Base-by-base conservation (phyloP, 495 filamentous ascomycete species). In the Penicillium samsonianum region DNA sequence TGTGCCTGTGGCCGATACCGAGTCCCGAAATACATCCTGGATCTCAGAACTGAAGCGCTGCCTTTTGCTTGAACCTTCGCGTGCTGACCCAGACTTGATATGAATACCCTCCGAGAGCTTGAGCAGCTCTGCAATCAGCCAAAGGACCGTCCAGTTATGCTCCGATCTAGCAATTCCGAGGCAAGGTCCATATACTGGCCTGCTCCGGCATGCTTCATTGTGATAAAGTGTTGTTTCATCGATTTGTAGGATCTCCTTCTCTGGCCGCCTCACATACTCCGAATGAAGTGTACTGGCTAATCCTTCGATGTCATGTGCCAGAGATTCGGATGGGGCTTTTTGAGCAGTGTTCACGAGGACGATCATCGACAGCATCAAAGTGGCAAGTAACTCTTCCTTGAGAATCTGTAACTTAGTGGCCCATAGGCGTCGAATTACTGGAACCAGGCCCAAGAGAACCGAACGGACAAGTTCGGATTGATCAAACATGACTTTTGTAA, bases 351-450 rank as follows among this genome's bases (percentile, higher is more conserved):
- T 67, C 40, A 55, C 67, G 37, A 72, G 69, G 38, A 72, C 68
- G 63, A 64, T 49, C 51, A 67, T 72, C 45, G 86, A 78, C 45
- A 85, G 78, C 58, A 90, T 86, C 35, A 95, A 73, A n/a, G 84
- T 82, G 55, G 86, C 84, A 35, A 91, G 75, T 63, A 93, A 80
- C 60, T 91, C 86, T 62, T 93, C 90, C 55, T 85, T 85, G 37
- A 87, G 64, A 11, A 65, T 65, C 14, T 76, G 74, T 28, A 84
- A 73, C 47, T 91, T 88, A 37, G 67, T 69, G 49, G 81, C 74
- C 94, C 94, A 97, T 61, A 90, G 78, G 19, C 82, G 76, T 26
- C 79, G 83, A 44, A 96, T 82, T 33, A 91, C 67, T 4, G 90
- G 90, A 20, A 96, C 65, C 45, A 93, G 62, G 17, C 83, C 78